Conservation (phyloP, 495 filamentous ascomycete genomes). For the Aspergillus ellipticus region DNA sequence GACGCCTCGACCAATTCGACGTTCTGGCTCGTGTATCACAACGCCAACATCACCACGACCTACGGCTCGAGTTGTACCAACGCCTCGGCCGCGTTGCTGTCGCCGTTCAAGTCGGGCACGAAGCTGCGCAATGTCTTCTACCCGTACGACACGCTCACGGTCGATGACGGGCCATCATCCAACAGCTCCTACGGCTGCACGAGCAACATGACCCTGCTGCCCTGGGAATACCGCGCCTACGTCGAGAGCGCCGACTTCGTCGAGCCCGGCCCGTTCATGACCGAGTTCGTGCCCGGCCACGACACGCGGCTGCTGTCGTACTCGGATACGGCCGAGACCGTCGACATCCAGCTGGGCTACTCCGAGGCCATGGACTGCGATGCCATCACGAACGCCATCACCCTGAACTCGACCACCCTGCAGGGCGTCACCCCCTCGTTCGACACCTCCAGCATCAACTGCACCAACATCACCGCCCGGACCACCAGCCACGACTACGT, state of each 20-base stretch:
- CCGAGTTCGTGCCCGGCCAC: conserved; percentile 56
- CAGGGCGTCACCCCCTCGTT: conserved; percentile 21
- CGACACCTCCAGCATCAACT: conserved; percentile 25
- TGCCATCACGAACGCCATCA: conserved; percentile 37
- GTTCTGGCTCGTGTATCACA: conserved; percentile 49
- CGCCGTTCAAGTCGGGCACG: conserved; percentile 39
- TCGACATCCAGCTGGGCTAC: conserved; percentile 18
- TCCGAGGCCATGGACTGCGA: conserved; percentile 52
- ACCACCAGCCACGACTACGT: conserved; percentile 13
- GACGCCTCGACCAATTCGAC: conserved; percentile 30
- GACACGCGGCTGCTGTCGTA: conserved; percentile 49
- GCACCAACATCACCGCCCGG: conserved; percentile 16
- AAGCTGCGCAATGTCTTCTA: conserved; percentile 49
- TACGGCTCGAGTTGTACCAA: conserved; percentile 41
- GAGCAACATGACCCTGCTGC: conserved; percentile 40
- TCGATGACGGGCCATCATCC: conserved; percentile 21
- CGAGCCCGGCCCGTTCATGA: conserved; percentile 52
- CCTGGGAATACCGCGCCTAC: conserved; percentile 58
- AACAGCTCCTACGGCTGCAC: conserved; percentile 39
- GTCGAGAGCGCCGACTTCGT: conserved; percentile 44
- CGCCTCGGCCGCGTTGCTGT: conserved; percentile 32
- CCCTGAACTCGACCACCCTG: conserved; percentile 42
- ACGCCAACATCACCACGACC: conserved; percentile 39
- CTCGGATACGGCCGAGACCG: conserved; percentile 17
- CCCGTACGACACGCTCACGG: conserved; percentile 46